Evolutionary conservation across 2,329 filamentous ascomycete genomes (phyloP).

Genomic region (Xylariaceae sp.): DNA sequence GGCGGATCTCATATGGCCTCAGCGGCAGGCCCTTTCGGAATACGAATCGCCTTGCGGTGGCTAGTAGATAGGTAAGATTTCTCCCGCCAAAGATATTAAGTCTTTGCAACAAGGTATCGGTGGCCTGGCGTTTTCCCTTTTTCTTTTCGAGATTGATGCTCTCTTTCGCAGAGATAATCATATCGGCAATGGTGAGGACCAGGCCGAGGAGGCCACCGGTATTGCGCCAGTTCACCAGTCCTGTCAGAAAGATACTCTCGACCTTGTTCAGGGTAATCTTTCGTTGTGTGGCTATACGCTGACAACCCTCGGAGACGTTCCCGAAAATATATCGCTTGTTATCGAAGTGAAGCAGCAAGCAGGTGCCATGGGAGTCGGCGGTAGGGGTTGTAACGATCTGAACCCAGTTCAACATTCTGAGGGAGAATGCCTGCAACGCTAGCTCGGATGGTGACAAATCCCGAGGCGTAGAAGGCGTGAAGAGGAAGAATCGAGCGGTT

Average conservation of each 20-base stretch:
- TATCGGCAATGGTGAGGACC: constrained; percentile 81
- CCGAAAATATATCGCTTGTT: constrained; percentile 85
- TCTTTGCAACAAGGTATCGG: constrained; percentile 30
- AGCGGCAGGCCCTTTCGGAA: constrained; percentile 82
- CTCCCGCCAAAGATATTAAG: constrained; percentile 76
- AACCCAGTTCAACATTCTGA: constrained; percentile 70
- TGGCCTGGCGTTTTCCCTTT: constrained; percentile 37
- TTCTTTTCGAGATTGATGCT: constrained; percentile 43
- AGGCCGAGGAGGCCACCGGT: constrained; percentile 83
- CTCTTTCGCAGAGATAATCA: constrained; percentile 52
- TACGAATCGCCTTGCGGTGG: constrained; percentile 82
- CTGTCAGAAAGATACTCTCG: constrained; percentile 81
- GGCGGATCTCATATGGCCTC: constrained; percentile 67
- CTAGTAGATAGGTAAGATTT: constrained; percentile 79
- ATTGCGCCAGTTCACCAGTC: constrained; percentile 73
- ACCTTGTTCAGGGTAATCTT: constrained; percentile 67
- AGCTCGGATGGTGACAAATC: neutral
- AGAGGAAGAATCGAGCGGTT: constrained; percentile 16
- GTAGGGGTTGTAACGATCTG: constrained; percentile 83
- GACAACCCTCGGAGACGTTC: constrained; percentile 79
- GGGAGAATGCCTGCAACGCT: neutral
- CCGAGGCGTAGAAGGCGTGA: neutral
- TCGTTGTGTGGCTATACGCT: constrained; percentile 73
- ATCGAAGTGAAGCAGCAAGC: constrained; percentile 77
- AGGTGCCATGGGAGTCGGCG: constrained; percentile 82